Evolutionary conservation across 768 basidiomycete species (phyloP), one percentile per base, ranked within the genome.

Genomic region (Cyathus striatus): DNA sequence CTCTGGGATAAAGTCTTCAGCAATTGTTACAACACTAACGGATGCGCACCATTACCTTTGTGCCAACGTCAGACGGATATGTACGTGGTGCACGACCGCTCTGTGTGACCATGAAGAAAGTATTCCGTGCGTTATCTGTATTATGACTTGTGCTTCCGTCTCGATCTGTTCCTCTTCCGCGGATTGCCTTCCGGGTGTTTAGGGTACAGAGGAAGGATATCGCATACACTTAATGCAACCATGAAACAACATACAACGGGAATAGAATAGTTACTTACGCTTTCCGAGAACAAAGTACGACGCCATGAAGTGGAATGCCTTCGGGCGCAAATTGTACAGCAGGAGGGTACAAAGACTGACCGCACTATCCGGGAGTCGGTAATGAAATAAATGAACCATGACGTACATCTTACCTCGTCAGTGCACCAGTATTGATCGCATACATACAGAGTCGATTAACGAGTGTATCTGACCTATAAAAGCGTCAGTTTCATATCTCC

Each of bases 241-340:
- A 38, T 44, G 23, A 44, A 24, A 20, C 18, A 21, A 24, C 17
- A 22, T n/a, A 13, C 14, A 34, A 16, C 13, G n/a, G 34, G n/a
- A 41, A 35, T 42, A 46, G 25, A 36, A 5, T 20, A 20, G 27
- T 2, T 21, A 57, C 77, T 50, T 54, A 80, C 80, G 49, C 59
- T 82, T 83, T 51, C 71, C 74, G 43, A 83, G 57, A 23, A 76
- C 69, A 48, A 83, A 81, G 54, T 81, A 83, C 38, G 70, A 65
- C 10, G 68, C 68, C 52, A 81, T 69, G 53, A 76, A 84, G 33
- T 76, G 64, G 55, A 83, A 75, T 49, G 73, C 76, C 5, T 47
- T 46, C 6, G 78, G 74, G 61, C 65, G 65, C 25, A 62, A 38
- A 43, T 81, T 70, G 52, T 79, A 84, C 81, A 83, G 25, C 12